These are phyloP conservation scores for Trichomonas vaginalis DNA, from an alignment of 208 protist genomes.

Conservation along the genomic window DNA sequence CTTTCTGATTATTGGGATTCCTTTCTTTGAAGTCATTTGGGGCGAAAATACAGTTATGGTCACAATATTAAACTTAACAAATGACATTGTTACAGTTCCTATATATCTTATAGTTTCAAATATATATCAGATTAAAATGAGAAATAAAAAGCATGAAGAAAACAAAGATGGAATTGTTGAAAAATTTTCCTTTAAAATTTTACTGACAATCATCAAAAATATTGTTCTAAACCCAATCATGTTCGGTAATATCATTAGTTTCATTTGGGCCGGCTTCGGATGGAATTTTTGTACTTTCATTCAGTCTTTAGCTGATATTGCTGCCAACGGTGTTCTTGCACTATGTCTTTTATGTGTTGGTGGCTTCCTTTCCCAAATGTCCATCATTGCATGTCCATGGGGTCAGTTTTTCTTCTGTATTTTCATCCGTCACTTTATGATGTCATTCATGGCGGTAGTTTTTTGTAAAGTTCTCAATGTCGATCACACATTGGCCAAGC, in stretches of 20 bases:
- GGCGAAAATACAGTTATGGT: background rate
- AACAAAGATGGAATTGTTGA: background rate
- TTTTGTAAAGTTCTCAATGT: background rate
- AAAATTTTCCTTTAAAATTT: background rate
- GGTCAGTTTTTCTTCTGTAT: background rate
- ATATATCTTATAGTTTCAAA: background rate
- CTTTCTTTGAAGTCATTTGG: background rate
- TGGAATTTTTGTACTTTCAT: background rate
- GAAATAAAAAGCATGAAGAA: conserved; percentile 4
- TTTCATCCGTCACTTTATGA: background rate
- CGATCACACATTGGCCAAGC: background rate
- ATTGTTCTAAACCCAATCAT: background rate
- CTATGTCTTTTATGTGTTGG: conserved; percentile 3
- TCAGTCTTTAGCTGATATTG: background rate
- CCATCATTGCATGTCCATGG: background rate
- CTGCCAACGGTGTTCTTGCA: background rate
- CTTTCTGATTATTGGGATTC: background rate
- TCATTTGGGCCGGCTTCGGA: background rate
- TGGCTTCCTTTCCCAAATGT: background rate
- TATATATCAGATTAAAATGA: background rate
- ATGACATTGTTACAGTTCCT: background rate
- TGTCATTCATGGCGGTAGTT: background rate
- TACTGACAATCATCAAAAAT: background rate
- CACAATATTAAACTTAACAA: background rate
- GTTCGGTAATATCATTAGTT: background rate